phyloP scores from a whole-genome alignment of 169 alveolate genomes.

The Babesia divergens region DNA sequence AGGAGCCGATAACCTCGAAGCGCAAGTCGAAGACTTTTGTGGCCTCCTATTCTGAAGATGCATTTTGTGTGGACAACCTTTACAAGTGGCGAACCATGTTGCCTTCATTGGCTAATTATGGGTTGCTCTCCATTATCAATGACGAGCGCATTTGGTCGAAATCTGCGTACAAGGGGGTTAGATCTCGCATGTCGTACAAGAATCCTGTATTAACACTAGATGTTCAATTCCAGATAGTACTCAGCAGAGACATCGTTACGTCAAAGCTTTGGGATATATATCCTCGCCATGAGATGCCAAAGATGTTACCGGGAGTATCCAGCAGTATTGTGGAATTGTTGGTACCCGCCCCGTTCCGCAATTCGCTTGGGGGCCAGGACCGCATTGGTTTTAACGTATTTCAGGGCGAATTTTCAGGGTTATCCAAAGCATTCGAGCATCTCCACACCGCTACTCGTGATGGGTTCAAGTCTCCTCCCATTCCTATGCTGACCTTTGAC shows the following conservation, averaged over 20 bases:
- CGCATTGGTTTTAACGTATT: background rate
- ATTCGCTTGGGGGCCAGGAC: background rate
- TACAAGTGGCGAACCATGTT: conserved; percentile 46
- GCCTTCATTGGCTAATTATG: conserved; percentile 38
- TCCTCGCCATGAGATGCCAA: background rate
- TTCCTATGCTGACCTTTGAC: conserved; percentile 1
- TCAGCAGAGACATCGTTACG: background rate
- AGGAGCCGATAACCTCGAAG: background rate
- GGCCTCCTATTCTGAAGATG: conserved; percentile 43
- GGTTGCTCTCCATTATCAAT: conserved; percentile 29
- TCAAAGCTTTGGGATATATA: background rate
- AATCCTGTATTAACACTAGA: background rate
- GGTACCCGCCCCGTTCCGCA: background rate
- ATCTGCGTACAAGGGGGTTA: conserved; percentile 52
- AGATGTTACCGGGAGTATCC: conserved; percentile 2
- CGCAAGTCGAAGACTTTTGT: conserved; percentile 9
- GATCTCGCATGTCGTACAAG: background rate
- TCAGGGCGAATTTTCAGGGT: background rate
- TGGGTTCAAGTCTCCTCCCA: background rate
- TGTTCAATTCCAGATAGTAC: conserved; percentile 30
- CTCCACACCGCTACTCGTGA: background rate
- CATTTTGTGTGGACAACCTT: conserved; percentile 45
- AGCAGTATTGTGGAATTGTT: conserved; percentile 4
- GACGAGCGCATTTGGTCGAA: conserved; percentile 48
- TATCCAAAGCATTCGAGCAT: background rate